Evolutionary conservation across 768 basidiomycete species (phyloP).

Genomic region (Tylopilus cervinicoccineus): DNA sequence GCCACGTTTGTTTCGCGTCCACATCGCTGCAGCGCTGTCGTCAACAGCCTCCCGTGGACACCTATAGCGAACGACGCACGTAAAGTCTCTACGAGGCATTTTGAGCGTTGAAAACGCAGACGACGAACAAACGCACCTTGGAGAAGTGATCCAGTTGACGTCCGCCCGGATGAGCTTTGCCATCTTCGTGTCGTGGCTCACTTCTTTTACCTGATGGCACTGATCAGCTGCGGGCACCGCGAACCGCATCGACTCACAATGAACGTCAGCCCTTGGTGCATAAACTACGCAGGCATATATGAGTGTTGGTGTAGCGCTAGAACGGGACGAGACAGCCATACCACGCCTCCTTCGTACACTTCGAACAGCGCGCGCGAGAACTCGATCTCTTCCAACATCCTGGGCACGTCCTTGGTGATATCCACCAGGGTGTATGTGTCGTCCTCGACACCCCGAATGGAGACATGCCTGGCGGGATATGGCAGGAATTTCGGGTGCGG

Average conservation of each 20-base stretch:
- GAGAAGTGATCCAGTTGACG: conserved; percentile 80
- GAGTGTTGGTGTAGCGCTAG: background rate
- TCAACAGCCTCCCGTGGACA: background rate
- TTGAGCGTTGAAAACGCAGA: background rate
- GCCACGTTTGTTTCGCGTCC: conserved; percentile 71
- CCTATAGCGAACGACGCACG: conserved; percentile 40
- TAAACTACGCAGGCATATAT: conserved; percentile 49
- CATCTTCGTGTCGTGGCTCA: conserved; percentile 73
- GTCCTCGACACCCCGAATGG: conserved; percentile 74
- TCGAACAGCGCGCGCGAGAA: conserved; percentile 82
- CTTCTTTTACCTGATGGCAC: conserved; percentile 59
- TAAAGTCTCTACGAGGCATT: conserved; percentile 55
- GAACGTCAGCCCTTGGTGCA: conserved; percentile 83
- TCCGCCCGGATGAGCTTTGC: conserved; percentile 71
- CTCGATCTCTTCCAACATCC: conserved; percentile 78
- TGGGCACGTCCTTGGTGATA: conserved; percentile 39
- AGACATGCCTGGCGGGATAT: conserved; percentile 65
- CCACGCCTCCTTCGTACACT: conserved; percentile 85
- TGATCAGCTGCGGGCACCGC: conserved; percentile 1
- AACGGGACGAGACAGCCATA: conserved; percentile 31
- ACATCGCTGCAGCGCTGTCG: conserved; percentile 49
- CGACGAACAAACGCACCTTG: conserved; percentile 40
- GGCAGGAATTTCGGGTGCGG: conserved; percentile 77
- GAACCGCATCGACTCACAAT: conserved; percentile 45
- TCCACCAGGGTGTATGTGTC: conserved; percentile 77